Conservation (phyloP, 257 asterid species). For the Forsythia suspensa region DNA sequence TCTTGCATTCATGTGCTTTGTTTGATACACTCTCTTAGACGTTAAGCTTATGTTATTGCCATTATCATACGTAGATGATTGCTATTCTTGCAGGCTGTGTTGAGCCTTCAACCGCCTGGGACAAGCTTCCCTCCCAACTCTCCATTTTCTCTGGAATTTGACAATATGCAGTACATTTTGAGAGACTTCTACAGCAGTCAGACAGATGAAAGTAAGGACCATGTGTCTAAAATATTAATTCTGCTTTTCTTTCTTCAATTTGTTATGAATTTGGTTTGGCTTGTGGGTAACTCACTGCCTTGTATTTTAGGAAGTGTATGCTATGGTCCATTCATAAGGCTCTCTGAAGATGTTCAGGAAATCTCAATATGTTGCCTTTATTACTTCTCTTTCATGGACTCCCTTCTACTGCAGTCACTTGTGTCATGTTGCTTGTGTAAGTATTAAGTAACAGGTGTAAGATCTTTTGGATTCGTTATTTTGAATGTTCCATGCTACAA, state of each 20-base stretch:
- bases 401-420: conserved; percentile 68
- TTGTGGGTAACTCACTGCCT: conserved; percentile 1
- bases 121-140: conserved; percentile 46
- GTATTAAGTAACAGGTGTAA: conserved; percentile 25
- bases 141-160: conserved; percentile 55
- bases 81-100: conserved; percentile 66
- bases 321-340: conserved; percentile 83
- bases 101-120: conserved; percentile 66
- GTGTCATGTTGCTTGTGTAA: conserved; percentile 85
- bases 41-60: neutral
- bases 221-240: conserved; percentile 4
- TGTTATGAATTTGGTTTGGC: conserved; percentile 12
- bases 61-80: neutral
- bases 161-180: conserved; percentile 50
- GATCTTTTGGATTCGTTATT: conserved; percentile 1
- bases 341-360: conserved; percentile 73
- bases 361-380: conserved; percentile 78
- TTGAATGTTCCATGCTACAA: neutral
- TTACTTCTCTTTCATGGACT: conserved; percentile 65
- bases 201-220: conserved; percentile 46
- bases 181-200: conserved; percentile 52
- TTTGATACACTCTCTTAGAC: neutral
- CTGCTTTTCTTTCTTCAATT: conserved; percentile 17
- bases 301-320: conserved; percentile 32
- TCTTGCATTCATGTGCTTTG: conserved; percentile 22